Base-by-base conservation (phyloP, 305 asterid species). In the Plantago coronopus region DNA sequence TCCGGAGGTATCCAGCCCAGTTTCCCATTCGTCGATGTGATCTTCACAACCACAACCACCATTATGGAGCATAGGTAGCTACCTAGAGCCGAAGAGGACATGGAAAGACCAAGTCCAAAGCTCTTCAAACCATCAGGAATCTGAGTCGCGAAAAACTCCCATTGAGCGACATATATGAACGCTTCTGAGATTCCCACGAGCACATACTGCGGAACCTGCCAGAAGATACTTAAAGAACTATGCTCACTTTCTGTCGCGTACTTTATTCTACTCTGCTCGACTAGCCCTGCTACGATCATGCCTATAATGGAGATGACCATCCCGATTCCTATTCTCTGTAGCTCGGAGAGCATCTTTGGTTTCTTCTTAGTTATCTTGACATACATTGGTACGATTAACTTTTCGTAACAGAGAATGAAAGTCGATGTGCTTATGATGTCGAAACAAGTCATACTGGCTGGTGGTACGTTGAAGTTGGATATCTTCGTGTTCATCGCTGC, bases 101-200 rank as follows among this genome's bases (percentile, higher is more conserved):
- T 89, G 2, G 91, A 84, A 31, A 89, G 68, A 5, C 87, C 97
- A 11, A 84, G 81, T n/a, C 97, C 95, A 43, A 89, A 69, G 75
- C 89, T 83, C 73, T 88, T 89, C 69, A 84, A 62, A 17, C 91
- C 82, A 13, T 83, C 94, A 0, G 96, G 95, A 34, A 76, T 82
- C 67, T 89, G 87, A 9, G 85, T 68, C 0, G 84, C 73, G 6
- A 88, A 86, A 69, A 88, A 88, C 19, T 88, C 96, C 93, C 95
- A 85, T 51, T 86, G 90, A 0, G 96, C 93, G 0, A 88, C 93
- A 1, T 83, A 81, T 50, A 88, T 74, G 69, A 89, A 86, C 15
- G 95, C 96, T 62, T 89, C 95, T 0, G 95, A 85, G 20, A 86
- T 78, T 19, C 96, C 96, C 53, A 89, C 89, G 8, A 89, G 91